These are phyloP conservation scores for Torrubiellomyces zombiae DNA, from an alignment of 2,329 filamentous ascomycete genomes.

Conservation along the genomic window DNA sequence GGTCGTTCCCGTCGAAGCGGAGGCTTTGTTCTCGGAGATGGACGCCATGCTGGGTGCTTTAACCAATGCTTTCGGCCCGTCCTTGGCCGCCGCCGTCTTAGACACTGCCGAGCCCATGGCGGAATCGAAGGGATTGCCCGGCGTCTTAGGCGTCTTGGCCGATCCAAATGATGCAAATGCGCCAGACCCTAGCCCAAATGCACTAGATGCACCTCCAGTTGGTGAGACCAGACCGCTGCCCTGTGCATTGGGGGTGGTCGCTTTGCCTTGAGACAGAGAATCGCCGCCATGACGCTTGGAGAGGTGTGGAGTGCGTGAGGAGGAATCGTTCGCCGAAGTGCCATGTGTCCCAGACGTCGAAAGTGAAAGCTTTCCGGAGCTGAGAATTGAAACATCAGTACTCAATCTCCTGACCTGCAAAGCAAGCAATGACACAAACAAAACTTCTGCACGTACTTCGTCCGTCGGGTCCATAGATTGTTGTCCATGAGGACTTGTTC, in stretches of 20 bases:
- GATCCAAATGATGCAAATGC: conserved; percentile 83
- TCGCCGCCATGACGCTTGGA: conserved; percentile 63
- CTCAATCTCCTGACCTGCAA: too few species aligned
- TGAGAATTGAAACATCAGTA: conserved; percentile 27
- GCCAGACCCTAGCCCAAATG: conserved; percentile 85
- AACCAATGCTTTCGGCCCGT: conserved; percentile 12
- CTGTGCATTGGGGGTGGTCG: conserved; percentile 67
- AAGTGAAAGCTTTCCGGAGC: conserved; percentile 80
- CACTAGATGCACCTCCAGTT: conserved; percentile 55
- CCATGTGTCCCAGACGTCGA: conserved; percentile 38
- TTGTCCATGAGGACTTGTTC: conserved; percentile 34
- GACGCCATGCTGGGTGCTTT: conserved; percentile 23
- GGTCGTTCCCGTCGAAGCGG: conserved; percentile 21
- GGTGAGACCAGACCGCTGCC: conserved; percentile 29
- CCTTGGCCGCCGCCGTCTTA: conserved; percentile 16
- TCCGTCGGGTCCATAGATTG: conserved; percentile 61
- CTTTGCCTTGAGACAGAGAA: conserved; percentile 53
- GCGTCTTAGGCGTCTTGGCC: conserved; percentile 73
- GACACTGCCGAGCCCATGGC: conserved; percentile 33
- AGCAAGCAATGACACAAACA: not conserved
- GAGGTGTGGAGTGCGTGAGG: conserved; percentile 44
- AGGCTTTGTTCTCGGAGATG: conserved; percentile 24
- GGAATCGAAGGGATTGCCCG: conserved; percentile 65
- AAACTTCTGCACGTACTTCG: conserved; percentile 43
- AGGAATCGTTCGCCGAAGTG: conserved; percentile 33